Conservation (phyloP, 2,329 filamentous ascomycete genomes). For the Sporothrix humicola region DNA sequence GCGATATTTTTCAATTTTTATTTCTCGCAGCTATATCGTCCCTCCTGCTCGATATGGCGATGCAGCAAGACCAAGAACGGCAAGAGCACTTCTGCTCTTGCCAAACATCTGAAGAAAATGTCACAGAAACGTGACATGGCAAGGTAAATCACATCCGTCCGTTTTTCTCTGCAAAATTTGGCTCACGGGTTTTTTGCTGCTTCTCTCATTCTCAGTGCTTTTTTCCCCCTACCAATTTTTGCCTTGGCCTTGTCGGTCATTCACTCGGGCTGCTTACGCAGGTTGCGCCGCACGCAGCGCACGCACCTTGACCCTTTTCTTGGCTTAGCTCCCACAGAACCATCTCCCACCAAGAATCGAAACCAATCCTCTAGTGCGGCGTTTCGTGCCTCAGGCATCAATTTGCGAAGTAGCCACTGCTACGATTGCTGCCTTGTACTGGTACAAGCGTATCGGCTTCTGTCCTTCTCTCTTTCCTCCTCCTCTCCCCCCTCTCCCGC, state of each 20-base stretch:
- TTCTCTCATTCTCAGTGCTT: neutral
- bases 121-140: neutral
- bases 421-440: conserved; percentile 27
- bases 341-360: conserved; percentile 2
- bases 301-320: conserved; percentile 21
- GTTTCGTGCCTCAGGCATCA: conserved; percentile 28
- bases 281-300: conserved; percentile 1
- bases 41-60: neutral
- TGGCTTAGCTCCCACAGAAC: conserved; percentile 7
- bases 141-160: neutral
- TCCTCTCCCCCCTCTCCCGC: neutral
- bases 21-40: neutral
- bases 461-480: neutral
- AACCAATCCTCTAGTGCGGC: neutral
- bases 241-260: neutral
- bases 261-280: conserved; percentile 27
- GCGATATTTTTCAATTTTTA: neutral
- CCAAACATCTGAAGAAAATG: neutral
- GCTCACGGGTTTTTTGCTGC: neutral
- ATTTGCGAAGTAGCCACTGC: neutral
- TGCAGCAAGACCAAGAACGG: neutral
- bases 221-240: conserved; percentile 16
- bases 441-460: conserved; percentile 26
- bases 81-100: conserved; percentile 1
- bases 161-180: neutral